Conservation (phyloP, 805 yeast genomes). For the Wickerhamiella azyma region DNA sequence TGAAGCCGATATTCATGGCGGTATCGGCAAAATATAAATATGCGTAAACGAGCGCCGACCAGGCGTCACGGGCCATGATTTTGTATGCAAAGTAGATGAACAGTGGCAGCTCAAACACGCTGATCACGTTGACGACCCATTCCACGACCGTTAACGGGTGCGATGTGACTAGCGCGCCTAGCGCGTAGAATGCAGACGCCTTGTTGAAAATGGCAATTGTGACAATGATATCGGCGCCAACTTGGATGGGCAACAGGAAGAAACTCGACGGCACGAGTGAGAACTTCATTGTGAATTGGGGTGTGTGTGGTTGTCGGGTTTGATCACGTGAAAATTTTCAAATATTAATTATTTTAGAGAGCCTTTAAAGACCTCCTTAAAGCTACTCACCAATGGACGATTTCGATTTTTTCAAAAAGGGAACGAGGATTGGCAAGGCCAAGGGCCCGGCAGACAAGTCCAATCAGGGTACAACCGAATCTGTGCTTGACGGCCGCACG, state of each 20-base stretch:
- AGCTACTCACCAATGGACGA: neutral
- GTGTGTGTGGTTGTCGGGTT: neutral
- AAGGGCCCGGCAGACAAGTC: slow-evolving; percentile 47
- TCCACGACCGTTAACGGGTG: slow-evolving; percentile 74
- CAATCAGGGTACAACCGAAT: slow-evolving; percentile 92
- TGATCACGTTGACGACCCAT: slow-evolving; percentile 61
- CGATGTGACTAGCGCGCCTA: slow-evolving; percentile 70
- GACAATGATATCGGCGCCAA: slow-evolving; percentile 74
- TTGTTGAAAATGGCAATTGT: slow-evolving; percentile 72
- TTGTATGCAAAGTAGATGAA: slow-evolving; percentile 45
- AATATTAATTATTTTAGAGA: neutral
- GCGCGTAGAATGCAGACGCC: slow-evolving; percentile 78
- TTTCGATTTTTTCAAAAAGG: slow-evolving; percentile 17
- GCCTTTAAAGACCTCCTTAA: too few relatives aligned
- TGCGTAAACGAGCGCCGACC: slow-evolving; percentile 49
- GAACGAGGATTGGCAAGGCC: slow-evolving; percentile 18
- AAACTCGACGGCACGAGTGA: slow-evolving; percentile 36
- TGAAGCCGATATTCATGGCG: slow-evolving; percentile 48
- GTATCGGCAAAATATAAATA: slow-evolving; percentile 58
- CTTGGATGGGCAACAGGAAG: slow-evolving; percentile 59
- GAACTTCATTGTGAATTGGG: neutral
- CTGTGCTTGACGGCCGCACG: slow-evolving; percentile 91
- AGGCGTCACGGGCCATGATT: slow-evolving; percentile 41
- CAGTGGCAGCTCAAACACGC: slow-evolving; percentile 48
- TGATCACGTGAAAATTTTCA: neutral